These are phyloP conservation scores for Flaveria robusta DNA, from an alignment of 129 eudicot species.

Conservation along the genomic window DNA sequence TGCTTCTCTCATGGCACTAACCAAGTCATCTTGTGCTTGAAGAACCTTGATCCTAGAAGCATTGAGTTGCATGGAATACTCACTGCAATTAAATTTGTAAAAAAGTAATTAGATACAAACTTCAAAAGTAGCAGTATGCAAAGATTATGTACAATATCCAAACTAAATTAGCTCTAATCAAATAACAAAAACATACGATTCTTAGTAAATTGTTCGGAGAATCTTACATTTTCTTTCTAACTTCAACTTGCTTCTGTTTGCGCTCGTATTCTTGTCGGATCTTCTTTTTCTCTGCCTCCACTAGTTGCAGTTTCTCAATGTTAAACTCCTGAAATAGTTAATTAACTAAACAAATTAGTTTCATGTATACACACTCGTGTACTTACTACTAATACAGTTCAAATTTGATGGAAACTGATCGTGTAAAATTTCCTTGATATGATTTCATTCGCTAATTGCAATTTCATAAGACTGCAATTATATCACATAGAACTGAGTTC, in stretches of 20 bases:
- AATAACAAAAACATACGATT: not conserved
- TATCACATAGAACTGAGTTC: not conserved
- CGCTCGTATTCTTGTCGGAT: slow-evolving; percentile 95
- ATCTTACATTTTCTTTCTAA: slow-evolving; percentile 78
- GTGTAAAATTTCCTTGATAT: not conserved
- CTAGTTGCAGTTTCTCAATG: slow-evolving; percentile 89
- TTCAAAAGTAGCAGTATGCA: not conserved
- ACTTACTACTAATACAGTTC: slow-evolving; percentile 2
- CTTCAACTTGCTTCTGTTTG: slow-evolving; percentile 86
- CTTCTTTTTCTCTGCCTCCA: slow-evolving; percentile 98
- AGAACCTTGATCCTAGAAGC: slow-evolving; percentile 95
- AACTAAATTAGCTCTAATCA: not conserved
- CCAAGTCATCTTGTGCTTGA: slow-evolving; percentile 99
- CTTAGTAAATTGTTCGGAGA: not conserved
- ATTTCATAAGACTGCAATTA: not conserved
- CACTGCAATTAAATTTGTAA: slow-evolving; percentile 47
- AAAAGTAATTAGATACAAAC: slow-evolving; percentile 21
- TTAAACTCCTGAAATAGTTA: slow-evolving; percentile 60
- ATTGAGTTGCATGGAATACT: slow-evolving; percentile 95
- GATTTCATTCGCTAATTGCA: slow-evolving; percentile 5
- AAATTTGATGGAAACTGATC: not conserved
- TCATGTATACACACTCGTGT: not conserved
- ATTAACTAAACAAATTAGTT: not conserved
- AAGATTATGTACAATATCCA: not conserved
- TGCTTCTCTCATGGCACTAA: slow-evolving; percentile 81